Percentiles rank a stretch among this genome's conserved stretches.
These are phyloP conservation scores for Nicotiana tomentosiformis DNA, from an alignment of 257 asterid genomes.

Conservation along the genomic window DNA sequence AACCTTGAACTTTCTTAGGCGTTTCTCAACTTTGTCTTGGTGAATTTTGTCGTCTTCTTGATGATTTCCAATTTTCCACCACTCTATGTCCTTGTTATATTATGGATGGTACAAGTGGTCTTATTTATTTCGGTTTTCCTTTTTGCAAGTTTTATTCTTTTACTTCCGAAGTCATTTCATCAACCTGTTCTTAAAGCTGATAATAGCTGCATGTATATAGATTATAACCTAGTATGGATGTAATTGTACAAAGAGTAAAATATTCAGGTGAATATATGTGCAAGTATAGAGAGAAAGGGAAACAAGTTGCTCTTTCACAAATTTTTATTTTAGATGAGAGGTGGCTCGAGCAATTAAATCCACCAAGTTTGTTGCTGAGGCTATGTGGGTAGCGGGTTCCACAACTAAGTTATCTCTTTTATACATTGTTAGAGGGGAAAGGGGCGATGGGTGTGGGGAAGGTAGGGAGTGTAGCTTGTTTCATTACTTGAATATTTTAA, in stretches of 20 bases:
- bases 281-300: background rate
- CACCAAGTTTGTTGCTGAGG: background rate
- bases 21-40: background rate
- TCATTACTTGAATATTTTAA: background rate
- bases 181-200: background rate
- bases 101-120: background rate
- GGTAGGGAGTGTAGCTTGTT: background rate
- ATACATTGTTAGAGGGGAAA: background rate
- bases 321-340: background rate
- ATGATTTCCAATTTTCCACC: background rate
- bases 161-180: background rate
- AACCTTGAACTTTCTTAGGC: background rate
- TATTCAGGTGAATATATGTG: background rate
- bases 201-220: background rate
- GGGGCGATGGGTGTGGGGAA: background rate
- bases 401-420: background rate
- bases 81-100: background rate
- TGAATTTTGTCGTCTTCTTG: background rate
- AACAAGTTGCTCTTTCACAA: background rate
- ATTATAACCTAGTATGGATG: background rate
- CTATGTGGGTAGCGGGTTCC: background rate
- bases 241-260: background rate
- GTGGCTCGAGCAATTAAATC: background rate
- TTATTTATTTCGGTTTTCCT: background rate
- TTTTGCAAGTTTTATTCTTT: background rate